Evolutionary conservation across 2,329 filamentous ascomycete genomes (phyloP).

Genomic region (Cordyceps cicadae): DNA sequence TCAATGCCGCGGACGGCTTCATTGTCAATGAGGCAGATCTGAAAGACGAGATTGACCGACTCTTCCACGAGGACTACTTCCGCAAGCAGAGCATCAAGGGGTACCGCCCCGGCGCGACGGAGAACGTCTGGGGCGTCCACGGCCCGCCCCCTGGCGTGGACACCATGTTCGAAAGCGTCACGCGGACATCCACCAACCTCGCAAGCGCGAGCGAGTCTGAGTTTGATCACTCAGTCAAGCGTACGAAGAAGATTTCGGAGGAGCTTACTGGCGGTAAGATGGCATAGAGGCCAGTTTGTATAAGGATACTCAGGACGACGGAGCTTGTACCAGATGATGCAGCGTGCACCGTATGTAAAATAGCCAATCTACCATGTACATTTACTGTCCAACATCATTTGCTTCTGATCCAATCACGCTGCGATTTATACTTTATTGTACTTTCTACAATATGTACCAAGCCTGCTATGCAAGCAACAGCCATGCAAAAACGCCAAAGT

Average conservation of each 20-base stretch:
- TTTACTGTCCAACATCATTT: conserved; percentile 3
- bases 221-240: conserved; percentile 36
- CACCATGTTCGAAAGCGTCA: conserved; percentile 34
- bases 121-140: conserved; percentile 46
- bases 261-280: conserved; percentile 53
- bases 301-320: background rate
- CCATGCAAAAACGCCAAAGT: conserved; percentile 3
- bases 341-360: conserved; percentile 9
- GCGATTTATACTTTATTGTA: background rate
- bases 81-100: conserved; percentile 25
- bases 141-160: conserved; percentile 37
- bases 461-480: background rate
- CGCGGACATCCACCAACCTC: conserved; percentile 27
- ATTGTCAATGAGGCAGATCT: conserved; percentile 78
- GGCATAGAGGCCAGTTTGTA: conserved; percentile 23
- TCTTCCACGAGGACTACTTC: conserved; percentile 62
- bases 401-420: background rate
- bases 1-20: conserved; percentile 69
- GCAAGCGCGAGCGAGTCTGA: conserved; percentile 31
- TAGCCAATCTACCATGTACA: conserved; percentile 6
- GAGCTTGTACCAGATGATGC: conserved; percentile 5
- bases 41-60: conserved; percentile 59
- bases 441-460: conserved; percentile 1
- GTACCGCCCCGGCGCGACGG: conserved; percentile 26
- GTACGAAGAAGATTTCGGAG: conserved; percentile 49